These are phyloP conservation scores for Vigna radiata DNA, from an alignment of 306 rosid genomes.

Conservation along the genomic window DNA sequence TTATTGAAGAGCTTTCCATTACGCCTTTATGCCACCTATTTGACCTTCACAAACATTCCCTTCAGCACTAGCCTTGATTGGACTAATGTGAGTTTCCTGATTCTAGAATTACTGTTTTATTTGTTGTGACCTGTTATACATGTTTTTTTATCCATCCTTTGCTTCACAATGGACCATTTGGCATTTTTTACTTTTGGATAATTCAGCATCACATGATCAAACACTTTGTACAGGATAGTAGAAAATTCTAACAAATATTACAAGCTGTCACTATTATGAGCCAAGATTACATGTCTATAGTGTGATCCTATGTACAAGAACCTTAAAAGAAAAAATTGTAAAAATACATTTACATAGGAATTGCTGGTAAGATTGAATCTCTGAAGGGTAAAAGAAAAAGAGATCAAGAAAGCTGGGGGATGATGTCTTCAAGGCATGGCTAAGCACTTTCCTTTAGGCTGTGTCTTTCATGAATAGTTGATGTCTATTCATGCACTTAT, in stretches of 20 bases:
- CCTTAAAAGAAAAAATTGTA: neutral
- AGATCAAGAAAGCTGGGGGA: neutral
- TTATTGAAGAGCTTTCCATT: conserved; percentile 78
- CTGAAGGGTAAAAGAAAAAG: neutral
- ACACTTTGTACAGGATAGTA: conserved; percentile 14
- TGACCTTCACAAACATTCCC: conserved; percentile 60
- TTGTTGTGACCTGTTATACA: neutral
- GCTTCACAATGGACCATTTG: conserved; percentile 18
- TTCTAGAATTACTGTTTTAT: conserved; percentile 25
- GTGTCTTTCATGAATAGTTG: neutral
- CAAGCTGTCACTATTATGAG: neutral
- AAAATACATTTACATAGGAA: neutral
- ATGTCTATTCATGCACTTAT: neutral
- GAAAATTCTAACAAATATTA: neutral
- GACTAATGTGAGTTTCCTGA: conserved; percentile 68
- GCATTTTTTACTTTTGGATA: conserved; percentile 9
- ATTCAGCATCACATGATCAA: conserved; percentile 19
- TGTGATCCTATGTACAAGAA: neutral
- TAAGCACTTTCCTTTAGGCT: neutral
- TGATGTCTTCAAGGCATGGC: neutral
- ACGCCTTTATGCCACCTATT: conserved; percentile 67
- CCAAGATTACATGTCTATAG: neutral
- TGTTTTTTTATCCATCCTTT: neutral
- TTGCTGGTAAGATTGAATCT: neutral
- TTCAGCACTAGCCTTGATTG: conserved; percentile 66